A percentile compares a stretch with the other conserved stretches of the same genome.
These are phyloP conservation scores for Diaporthe citriasiana DNA, from an alignment of 2,329 filamentous ascomycete genomes.

Conservation along the genomic window DNA sequence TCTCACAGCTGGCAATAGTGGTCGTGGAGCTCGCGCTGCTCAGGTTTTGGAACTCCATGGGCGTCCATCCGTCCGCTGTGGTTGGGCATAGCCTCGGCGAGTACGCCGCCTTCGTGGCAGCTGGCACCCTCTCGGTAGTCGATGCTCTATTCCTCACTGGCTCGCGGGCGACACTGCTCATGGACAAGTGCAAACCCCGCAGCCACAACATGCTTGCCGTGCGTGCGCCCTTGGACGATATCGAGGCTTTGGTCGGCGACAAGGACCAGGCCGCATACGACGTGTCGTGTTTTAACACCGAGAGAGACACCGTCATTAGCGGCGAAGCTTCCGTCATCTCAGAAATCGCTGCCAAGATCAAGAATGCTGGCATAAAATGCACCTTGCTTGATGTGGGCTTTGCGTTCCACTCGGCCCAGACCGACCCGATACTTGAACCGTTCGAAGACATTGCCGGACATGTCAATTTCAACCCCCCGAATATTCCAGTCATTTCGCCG, in stretches of 20 bases:
- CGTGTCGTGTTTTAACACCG: constrained; percentile 75
- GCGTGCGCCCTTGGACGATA: constrained; percentile 46
- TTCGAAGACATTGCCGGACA: constrained; percentile 55
- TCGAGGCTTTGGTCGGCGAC: constrained; percentile 47
- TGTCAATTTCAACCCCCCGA: background rate
- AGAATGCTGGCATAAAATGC: constrained; percentile 49
- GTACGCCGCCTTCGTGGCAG: constrained; percentile 75
- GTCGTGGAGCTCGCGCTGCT: constrained; percentile 57
- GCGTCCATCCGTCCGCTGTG: constrained; percentile 58
- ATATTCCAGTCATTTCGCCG: constrained; percentile 21
- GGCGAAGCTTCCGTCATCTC: constrained; percentile 63
- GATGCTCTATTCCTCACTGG: constrained; percentile 76
- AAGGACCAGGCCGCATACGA: constrained; percentile 46
- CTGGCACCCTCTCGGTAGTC: constrained; percentile 73
- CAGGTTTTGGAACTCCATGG: constrained; percentile 59
- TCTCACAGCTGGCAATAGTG: too few species aligned
- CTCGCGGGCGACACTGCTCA: constrained; percentile 67
- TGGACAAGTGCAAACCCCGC: constrained; percentile 63
- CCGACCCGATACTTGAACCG: constrained; percentile 59
- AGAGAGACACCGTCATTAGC: constrained; percentile 73
- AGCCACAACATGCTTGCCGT: constrained; percentile 55
- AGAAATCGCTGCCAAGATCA: constrained; percentile 27
- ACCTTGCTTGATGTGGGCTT: constrained; percentile 53
- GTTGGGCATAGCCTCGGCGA: constrained; percentile 72
- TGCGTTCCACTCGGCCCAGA: constrained; percentile 55